Percentiles rank a stretch among this genome's conserved stretches.
phyloP scores from a whole-genome alignment of 441 rosid species.

The Arabidopsis hybrid region DNA sequence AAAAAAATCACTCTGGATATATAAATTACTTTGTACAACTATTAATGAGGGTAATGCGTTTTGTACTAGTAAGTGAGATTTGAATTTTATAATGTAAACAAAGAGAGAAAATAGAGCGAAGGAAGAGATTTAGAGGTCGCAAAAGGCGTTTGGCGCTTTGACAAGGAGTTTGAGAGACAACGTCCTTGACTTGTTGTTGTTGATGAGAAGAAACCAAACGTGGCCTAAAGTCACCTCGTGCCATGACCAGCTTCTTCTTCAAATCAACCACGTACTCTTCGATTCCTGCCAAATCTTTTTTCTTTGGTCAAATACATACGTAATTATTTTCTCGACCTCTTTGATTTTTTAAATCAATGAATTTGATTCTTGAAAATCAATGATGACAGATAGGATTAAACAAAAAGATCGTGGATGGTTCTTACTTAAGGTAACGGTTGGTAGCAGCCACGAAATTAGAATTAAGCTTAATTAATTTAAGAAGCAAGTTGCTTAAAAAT shows the following conservation, averaged over 20 bases:
- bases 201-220: slow-evolving; percentile 6
- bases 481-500: slow-evolving; percentile 19
- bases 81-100: slow-evolving; percentile 26
- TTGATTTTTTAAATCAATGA: not conserved
- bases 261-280: slow-evolving; percentile 66
- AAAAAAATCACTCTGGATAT: not conserved
- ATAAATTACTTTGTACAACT: not conserved
- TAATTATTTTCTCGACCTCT: not conserved
- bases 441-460: slow-evolving; percentile 36
- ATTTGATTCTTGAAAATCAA: not conserved
- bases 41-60: slow-evolving; percentile 2
- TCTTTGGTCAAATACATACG: slow-evolving; percentile 18
- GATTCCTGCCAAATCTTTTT: slow-evolving; percentile 49
- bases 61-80: not conserved
- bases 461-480: not conserved
- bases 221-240: slow-evolving; percentile 56
- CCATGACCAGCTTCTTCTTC: slow-evolving; percentile 51
- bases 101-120: slow-evolving; percentile 22
- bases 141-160: slow-evolving; percentile 26
- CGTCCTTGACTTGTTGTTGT: slow-evolving; percentile 18
- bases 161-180: slow-evolving; percentile 28
- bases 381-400: slow-evolving; percentile 13
- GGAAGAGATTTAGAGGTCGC: slow-evolving; percentile 22
- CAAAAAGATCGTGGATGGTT: slow-evolving; percentile 18
- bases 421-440: slow-evolving; percentile 33